phyloP scores from a whole-genome alignment of 78 protist species.

The Planoprotostelium fungivorum region DNA sequence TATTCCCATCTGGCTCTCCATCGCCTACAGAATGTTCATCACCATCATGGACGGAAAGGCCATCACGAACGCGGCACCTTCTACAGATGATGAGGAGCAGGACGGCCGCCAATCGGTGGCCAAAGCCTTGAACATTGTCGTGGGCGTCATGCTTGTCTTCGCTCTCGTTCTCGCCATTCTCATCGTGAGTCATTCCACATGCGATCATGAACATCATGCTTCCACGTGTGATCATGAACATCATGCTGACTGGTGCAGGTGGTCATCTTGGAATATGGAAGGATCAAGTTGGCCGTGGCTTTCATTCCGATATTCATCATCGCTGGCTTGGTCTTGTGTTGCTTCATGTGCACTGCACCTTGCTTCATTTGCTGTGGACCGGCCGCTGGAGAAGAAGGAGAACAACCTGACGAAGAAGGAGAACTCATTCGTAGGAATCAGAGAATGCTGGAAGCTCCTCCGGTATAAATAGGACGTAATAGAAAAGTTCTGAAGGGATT shows the following conservation, averaged over 20 bases:
- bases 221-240: background rate
- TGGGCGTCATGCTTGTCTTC: background rate
- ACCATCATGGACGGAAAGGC: background rate
- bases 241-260: background rate
- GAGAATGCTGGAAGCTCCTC: background rate
- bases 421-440: background rate
- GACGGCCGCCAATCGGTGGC: background rate
- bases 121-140: background rate
- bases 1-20: background rate
- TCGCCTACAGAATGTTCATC: background rate
- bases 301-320: background rate
- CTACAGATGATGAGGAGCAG: background rate
- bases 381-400: background rate
- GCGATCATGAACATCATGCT: background rate
- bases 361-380: background rate
- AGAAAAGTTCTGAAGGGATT: too few species aligned
- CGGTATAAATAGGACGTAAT: background rate
- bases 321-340: background rate
- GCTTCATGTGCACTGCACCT: background rate
- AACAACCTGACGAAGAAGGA: background rate
- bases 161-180: background rate
- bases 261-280: background rate
- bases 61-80: background rate
- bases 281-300: background rate
- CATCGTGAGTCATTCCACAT: background rate